These are phyloP conservation scores for Geosmithia morbida DNA, from an alignment of 2,329 filamentous ascomycete species.

Conservation along the genomic window DNA sequence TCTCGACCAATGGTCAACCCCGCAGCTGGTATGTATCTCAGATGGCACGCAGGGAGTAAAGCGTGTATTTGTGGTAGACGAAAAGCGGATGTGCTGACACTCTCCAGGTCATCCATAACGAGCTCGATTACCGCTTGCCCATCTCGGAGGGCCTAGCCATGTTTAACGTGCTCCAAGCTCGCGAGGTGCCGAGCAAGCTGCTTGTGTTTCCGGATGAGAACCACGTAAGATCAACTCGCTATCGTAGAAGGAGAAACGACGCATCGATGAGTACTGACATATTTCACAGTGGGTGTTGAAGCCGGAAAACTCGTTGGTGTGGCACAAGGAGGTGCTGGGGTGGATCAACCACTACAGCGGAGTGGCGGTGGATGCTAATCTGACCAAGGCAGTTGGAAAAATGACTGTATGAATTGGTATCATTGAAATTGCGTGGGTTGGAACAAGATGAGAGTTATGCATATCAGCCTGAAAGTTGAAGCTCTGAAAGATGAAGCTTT, in stretches of 20 bases:
- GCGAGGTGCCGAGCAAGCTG: constrained; percentile 61
- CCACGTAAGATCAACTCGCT: constrained; percentile 21
- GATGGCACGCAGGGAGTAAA: neutral
- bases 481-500: no score
- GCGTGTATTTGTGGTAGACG: no score
- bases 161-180: constrained; percentile 73
- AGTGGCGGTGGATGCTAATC: constrained; percentile 13
- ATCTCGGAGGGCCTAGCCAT: constrained; percentile 73
- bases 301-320: constrained; percentile 78
- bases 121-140: constrained; percentile 77
- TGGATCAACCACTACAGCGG: constrained; percentile 57
- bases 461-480: no score
- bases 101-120: constrained; percentile 57
- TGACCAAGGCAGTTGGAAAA: neutral
- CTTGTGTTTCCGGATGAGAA: constrained; percentile 69
- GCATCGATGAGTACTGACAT: constrained; percentile 1
- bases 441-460: neutral
- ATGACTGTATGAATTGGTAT: neutral
- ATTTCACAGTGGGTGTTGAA: constrained; percentile 61
- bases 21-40: constrained; percentile 51
- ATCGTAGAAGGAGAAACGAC: neutral
- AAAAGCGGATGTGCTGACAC: neutral
- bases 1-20: constrained; percentile 65
- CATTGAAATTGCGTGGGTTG: neutral
- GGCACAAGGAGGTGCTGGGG: constrained; percentile 73